Evolutionary conservation across 164 flowering plant species (phyloP).

Genomic region (Annona cherimola): DNA sequence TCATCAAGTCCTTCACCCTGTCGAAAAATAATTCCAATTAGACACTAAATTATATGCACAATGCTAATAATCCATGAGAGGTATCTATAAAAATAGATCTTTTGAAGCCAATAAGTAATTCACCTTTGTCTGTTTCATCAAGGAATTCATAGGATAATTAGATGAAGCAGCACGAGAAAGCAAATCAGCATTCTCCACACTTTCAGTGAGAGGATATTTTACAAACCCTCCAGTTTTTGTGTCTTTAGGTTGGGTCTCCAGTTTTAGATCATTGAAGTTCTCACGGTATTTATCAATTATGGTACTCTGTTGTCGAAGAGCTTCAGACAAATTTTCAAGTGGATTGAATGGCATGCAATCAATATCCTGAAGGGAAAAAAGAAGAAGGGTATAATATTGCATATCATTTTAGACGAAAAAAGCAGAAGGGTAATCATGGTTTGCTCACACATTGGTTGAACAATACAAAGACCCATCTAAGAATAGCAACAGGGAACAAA

Average conservation of each 20-base stretch:
- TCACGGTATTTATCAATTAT: slow-evolving; percentile 32
- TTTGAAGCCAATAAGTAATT: slow-evolving; percentile 1
- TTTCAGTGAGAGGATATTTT: slow-evolving; percentile 23
- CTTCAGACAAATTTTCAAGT: slow-evolving; percentile 52
- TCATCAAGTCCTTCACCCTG: slow-evolving; percentile 37
- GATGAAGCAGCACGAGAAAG: slow-evolving; percentile 25
- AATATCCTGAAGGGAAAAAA: slow-evolving; percentile 39
- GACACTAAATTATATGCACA: neutral
- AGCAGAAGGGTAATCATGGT: neutral
- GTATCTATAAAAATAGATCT: neutral
- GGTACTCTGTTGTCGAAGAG: slow-evolving; percentile 31
- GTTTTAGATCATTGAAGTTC: slow-evolving; percentile 31
- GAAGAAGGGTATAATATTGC: neutral
- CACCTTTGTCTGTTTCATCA: slow-evolving; percentile 44
- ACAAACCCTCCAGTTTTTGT: slow-evolving; percentile 21
- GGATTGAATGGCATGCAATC: slow-evolving; percentile 70
- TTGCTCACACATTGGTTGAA: neutral
- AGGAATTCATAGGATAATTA: slow-evolving; percentile 27
- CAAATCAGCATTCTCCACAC: slow-evolving; percentile 27
- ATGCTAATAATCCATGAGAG: neutral
- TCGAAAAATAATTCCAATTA: slow-evolving; percentile 4
- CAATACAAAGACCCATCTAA: too few species aligned
- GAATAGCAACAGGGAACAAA: too few species aligned
- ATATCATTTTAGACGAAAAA: neutral
- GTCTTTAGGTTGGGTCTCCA: slow-evolving; percentile 19